A percentile compares a stretch with the other conserved stretches of the same genome.
Evolutionary conservation across 176 grass and related monocot species (phyloP).

Genomic region (Pontederia crassipes): DNA sequence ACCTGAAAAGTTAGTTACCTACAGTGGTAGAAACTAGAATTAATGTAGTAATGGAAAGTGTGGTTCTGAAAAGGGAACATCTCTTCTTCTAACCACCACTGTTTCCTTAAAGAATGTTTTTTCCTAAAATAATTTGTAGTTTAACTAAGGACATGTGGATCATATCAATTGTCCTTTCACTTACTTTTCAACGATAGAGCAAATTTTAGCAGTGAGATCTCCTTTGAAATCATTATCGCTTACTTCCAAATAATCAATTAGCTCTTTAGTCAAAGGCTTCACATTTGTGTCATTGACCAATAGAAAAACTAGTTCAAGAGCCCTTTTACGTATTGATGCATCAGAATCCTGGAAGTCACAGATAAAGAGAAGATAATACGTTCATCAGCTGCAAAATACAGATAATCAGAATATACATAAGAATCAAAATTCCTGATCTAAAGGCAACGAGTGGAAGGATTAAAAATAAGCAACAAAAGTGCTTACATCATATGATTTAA

Average conservation of each 20-base stretch:
- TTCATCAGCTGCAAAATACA: too few species aligned
- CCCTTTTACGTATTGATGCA: constrained; percentile 96
- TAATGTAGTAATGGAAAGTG: too few species aligned
- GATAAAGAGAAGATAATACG: not conserved
- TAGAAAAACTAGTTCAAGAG: constrained; percentile 79
- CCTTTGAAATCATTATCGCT: constrained; percentile 95
- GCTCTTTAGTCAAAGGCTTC: constrained; percentile 88
- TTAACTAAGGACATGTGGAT: not conserved
- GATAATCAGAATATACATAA: not conserved
- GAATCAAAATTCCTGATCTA: not conserved
- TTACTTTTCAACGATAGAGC: constrained; percentile 96
- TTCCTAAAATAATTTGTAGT: not conserved
- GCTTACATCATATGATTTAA: too few species aligned
- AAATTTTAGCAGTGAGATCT: constrained; percentile 87
- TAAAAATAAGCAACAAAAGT: too few species aligned
- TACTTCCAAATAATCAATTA: constrained; percentile 91
- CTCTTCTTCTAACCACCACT: too few species aligned
- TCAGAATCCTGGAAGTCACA: constrained; percentile 78
- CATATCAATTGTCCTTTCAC: constrained; percentile 6
- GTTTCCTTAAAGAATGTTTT: not conserved
- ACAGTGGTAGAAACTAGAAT: too few species aligned
- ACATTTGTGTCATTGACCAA: constrained; percentile 85
- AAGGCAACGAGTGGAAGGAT: too few species aligned
- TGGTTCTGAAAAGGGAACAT: too few species aligned
- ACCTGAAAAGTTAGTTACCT: too few species aligned